These are phyloP conservation scores for Xylaria sp. DNA, from an alignment of 2,329 filamentous ascomycete species.

Conservation along the genomic window DNA sequence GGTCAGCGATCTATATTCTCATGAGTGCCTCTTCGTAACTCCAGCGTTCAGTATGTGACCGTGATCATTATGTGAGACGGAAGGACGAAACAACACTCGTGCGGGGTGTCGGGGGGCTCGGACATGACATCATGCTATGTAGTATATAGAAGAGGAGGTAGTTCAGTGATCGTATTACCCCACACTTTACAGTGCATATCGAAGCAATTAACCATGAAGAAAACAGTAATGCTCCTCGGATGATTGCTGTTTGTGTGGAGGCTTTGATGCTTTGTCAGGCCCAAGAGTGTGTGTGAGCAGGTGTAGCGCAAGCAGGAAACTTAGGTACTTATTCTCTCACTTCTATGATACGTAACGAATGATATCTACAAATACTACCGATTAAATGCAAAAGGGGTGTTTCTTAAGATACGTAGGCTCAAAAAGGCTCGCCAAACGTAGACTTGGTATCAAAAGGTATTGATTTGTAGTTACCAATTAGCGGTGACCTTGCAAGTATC, in stretches of 20 bases:
- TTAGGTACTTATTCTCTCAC: not conserved
- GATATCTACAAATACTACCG: not conserved
- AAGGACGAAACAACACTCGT: conserved; percentile 3
- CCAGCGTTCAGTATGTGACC: not conserved
- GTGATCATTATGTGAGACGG: conserved; percentile 3
- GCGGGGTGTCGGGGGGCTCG: conserved; percentile 29
- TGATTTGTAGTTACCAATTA: not conserved
- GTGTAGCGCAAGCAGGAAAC: not conserved
- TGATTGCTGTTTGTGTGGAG: not conserved
- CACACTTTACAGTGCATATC: conserved; percentile 7
- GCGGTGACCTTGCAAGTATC: not conserved
- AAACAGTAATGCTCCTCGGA: not conserved
- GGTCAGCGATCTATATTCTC: conserved; percentile 7
- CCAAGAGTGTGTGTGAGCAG: not conserved
- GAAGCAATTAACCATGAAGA: not conserved
- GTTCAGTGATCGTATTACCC: conserved; percentile 13
- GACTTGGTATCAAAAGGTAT: not conserved
- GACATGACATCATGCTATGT: conserved; percentile 29
- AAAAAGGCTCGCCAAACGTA: not conserved
- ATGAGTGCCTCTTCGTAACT: not conserved
- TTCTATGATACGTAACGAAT: too few species aligned
- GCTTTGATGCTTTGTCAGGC: not conserved
- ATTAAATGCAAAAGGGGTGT: not conserved
- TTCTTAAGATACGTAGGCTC: not conserved
- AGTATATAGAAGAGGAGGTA: not conserved